Evolutionary conservation across 768 basidiomycete genomes (phyloP).

Genomic region (Lactarius evosmus): DNA sequence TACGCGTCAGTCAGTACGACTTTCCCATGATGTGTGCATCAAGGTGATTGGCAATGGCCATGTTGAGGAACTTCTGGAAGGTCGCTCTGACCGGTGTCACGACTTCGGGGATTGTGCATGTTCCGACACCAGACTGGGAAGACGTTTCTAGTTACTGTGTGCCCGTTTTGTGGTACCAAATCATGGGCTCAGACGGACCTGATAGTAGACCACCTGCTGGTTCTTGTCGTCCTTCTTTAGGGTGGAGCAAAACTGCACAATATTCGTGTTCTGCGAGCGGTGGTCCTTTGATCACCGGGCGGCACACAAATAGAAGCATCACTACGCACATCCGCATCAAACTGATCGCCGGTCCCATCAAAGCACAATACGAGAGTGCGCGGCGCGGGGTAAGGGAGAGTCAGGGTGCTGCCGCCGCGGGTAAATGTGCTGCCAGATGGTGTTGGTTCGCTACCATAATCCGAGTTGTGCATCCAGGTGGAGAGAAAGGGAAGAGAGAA

Average conservation of each 20-base stretch:
- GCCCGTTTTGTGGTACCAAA: not conserved
- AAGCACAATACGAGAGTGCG: conserved; percentile 70
- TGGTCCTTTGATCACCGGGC: not conserved
- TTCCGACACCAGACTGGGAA: conserved; percentile 65
- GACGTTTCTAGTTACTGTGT: not conserved
- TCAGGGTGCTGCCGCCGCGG: too few species aligned
- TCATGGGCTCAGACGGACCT: conserved; percentile 40
- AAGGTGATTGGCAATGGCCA: conserved; percentile 60
- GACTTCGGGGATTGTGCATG: conserved; percentile 60
- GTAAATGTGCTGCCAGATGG: too few species aligned
- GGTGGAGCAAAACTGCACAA: conserved; percentile 65
- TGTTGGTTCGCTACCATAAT: too few species aligned
- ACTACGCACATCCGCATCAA: conserved; percentile 55
- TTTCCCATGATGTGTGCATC: conserved; percentile 68
- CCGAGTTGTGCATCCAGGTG: too few species aligned
- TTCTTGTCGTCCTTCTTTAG: conserved; percentile 60
- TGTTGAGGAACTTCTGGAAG: conserved; percentile 53
- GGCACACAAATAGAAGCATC: not conserved
- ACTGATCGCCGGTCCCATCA: conserved; percentile 62
- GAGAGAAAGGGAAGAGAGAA: too few species aligned
- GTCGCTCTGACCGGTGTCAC: conserved; percentile 57
- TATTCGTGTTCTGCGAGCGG: conserved; percentile 59
- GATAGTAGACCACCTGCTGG: conserved; percentile 73
- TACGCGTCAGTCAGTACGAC: conserved; percentile 17
- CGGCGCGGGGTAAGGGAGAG: not conserved